phyloP scores from a whole-genome alignment of 1,139 yeast species.

The Yamadazyma taylorii region DNA sequence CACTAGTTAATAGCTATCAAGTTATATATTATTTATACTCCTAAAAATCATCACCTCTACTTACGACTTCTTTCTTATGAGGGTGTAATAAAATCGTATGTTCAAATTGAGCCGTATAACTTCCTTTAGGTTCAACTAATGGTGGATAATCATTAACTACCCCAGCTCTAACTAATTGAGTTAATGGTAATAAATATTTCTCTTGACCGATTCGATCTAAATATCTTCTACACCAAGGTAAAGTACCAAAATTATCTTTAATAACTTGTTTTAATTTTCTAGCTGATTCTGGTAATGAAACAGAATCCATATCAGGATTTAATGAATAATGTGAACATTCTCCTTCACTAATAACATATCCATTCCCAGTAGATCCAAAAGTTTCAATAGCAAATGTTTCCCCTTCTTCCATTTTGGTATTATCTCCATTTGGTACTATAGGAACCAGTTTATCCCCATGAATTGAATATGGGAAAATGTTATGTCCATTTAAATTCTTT shows the following conservation, averaged over 20 bases:
- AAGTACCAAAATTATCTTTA: constrained; percentile 81
- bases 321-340: constrained; percentile 93
- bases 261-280: constrained; percentile 65
- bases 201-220: constrained; percentile 91
- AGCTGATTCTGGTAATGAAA: constrained; percentile 60
- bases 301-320: constrained; percentile 45
- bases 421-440: constrained; percentile 88
- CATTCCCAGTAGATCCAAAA: constrained; percentile 95
- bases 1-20: too few relatives aligned
- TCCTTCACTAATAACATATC: constrained; percentile 81
- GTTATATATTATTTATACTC: neutral
- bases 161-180: constrained; percentile 82
- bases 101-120: constrained; percentile 94
- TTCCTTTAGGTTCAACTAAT: constrained; percentile 77
- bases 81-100: constrained; percentile 92
- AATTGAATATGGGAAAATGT: constrained; percentile 75
- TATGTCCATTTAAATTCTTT: constrained; percentile 92
- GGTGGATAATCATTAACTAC: constrained; percentile 96
- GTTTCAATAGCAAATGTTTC: constrained; percentile 98
- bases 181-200: constrained; percentile 85
- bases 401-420: constrained; percentile 98
- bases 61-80: constrained; percentile 88
- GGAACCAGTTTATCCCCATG: constrained; percentile 98
- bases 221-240: constrained; percentile 96
- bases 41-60: constrained; percentile 90